A percentile compares a stretch with the other conserved stretches of the same genome.
Evolutionary conservation across 345 rosid species (phyloP).

Genomic region (Iberis pinnata): DNA sequence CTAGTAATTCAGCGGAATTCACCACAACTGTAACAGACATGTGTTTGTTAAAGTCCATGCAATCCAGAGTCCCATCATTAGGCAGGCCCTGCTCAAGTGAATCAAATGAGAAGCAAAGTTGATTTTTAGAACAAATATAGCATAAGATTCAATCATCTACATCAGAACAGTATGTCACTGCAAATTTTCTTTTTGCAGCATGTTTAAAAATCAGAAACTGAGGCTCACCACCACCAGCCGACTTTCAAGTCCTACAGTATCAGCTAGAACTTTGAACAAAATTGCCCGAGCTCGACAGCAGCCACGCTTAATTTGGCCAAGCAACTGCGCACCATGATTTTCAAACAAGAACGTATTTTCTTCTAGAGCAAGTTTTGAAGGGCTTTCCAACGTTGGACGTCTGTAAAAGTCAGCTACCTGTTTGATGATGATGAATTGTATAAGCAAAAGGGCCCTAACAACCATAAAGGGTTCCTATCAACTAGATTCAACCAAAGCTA

Average conservation of each 20-base stretch:
- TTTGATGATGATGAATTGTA: neutral
- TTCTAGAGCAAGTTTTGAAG: constrained; percentile 70
- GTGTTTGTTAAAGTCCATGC: constrained; percentile 72
- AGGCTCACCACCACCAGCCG: constrained; percentile 85
- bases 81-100: constrained; percentile 69
- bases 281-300: constrained; percentile 91
- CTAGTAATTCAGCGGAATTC: constrained; percentile 78
- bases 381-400: constrained; percentile 70
- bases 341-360: constrained; percentile 66
- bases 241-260: constrained; percentile 89
- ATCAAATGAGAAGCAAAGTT: constrained; percentile 3
- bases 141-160: neutral
- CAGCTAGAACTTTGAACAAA: constrained; percentile 88
- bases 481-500: neutral
- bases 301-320: constrained; percentile 92
- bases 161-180: constrained; percentile 5
- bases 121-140: neutral
- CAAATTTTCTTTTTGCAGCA: neutral
- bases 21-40: constrained; percentile 81
- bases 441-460: neutral
- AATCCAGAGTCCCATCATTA: constrained; percentile 75
- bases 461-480: constrained; percentile 4
- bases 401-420: constrained; percentile 90
- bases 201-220: constrained; percentile 6
- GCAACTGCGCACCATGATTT: constrained; percentile 68